A percentile compares a stretch with the other conserved stretches of the same genome.
Evolutionary conservation across 78 protist genomes (phyloP).

Genomic region (Chrysochromulina parva): DNA sequence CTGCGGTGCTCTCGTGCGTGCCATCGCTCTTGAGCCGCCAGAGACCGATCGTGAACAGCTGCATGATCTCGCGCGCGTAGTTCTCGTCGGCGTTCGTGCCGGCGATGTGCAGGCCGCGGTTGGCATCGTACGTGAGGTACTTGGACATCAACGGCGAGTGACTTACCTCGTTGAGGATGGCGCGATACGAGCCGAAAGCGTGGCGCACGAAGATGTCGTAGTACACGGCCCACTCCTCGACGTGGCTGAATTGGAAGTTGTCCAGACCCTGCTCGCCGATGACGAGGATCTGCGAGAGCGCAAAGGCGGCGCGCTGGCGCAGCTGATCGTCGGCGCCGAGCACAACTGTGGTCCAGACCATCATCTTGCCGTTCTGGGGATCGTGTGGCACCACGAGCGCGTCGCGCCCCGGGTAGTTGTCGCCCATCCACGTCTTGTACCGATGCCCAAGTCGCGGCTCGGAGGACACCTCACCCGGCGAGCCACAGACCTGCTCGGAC

Average conservation of each 20-base stretch:
- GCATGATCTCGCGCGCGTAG: constrained; percentile 43
- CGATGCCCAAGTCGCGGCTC: background rate
- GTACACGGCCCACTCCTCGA: background rate
- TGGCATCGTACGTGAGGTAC: background rate
- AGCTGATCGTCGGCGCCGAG: constrained; percentile 24
- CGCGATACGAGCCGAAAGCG: constrained; percentile 26
- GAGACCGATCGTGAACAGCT: constrained; percentile 33
- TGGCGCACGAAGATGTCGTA: constrained; percentile 42
- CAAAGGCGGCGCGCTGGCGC: constrained; percentile 37
- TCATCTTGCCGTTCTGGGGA: background rate
- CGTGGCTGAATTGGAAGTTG: background rate
- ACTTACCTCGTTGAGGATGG: constrained; percentile 2
- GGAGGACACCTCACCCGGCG: background rate
- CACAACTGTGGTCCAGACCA: background rate
- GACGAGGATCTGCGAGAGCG: background rate
- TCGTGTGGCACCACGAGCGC: background rate
- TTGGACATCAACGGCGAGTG: constrained; percentile 8
- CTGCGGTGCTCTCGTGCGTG: background rate
- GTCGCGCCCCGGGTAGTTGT: background rate
- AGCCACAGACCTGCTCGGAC: constrained; percentile 6
- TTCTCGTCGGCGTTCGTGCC: constrained; percentile 29
- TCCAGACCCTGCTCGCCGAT: background rate
- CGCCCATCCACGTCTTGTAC: background rate
- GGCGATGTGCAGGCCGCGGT: background rate
- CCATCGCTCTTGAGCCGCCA: background rate